A percentile compares a stretch with the other conserved stretches of the same genome.
These are phyloP conservation scores for Tolypocladium nubicola DNA, from an alignment of 2,329 filamentous ascomycete genomes.

Conservation along the genomic window DNA sequence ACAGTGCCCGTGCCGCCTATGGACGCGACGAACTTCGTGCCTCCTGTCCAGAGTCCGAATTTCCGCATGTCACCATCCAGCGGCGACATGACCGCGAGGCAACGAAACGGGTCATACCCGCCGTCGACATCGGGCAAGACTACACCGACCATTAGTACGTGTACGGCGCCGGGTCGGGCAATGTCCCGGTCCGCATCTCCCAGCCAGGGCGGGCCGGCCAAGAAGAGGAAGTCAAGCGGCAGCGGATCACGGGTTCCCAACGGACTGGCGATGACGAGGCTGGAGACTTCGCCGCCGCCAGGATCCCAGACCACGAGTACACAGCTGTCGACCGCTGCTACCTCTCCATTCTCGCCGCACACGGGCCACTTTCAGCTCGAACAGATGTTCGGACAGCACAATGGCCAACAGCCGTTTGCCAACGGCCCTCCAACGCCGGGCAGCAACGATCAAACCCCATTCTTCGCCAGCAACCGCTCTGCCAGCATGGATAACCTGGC, in stretches of 20 bases:
- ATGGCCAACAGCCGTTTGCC: conserved; percentile 30
- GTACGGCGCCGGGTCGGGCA: conserved; percentile 16
- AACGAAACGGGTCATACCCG: conserved; percentile 28
- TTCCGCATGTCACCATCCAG: conserved; percentile 51
- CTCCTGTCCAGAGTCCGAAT: conserved; percentile 22
- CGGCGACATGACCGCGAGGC: conserved; percentile 51
- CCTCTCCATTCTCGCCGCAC: conserved; percentile 44
- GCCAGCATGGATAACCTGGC: conserved; percentile 55
- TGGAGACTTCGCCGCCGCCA: conserved; percentile 48
- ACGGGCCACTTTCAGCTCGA: conserved; percentile 33
- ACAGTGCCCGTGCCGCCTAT: conserved; percentile 9
- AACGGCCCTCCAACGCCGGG: conserved; percentile 58
- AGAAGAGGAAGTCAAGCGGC: conserved; percentile 73
- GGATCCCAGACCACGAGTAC: conserved; percentile 22
- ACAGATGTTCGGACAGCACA: conserved; percentile 32
- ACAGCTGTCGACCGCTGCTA: conserved; percentile 26
- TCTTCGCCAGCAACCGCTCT: conserved; percentile 45
- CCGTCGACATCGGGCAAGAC: conserved; percentile 20
- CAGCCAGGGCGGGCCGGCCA: conserved; percentile 55
- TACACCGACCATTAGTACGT: conserved; percentile 15
- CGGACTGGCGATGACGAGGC: conserved; percentile 69
- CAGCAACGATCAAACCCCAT: conserved; percentile 48
- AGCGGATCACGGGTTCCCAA: conserved; percentile 56
- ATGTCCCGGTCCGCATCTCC: conserved; percentile 69
- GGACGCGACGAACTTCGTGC: conserved; percentile 21